Evolutionary conservation across 2,329 filamentous ascomycete genomes (phyloP), one percentile per base, ranked within the genome.

Genomic region (Colletotrichum tropicicola): DNA sequence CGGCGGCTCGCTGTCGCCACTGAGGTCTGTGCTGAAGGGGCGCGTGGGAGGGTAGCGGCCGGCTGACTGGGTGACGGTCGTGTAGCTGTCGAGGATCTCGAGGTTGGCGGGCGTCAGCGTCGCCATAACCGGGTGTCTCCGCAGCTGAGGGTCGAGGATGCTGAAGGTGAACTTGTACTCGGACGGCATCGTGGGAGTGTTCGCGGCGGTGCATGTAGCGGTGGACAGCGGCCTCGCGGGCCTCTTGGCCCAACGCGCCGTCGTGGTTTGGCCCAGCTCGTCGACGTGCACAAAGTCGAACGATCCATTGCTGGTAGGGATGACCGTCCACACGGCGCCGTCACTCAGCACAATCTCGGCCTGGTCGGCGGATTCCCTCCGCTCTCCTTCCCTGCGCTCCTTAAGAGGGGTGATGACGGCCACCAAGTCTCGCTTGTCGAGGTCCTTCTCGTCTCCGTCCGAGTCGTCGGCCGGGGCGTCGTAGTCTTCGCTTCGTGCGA

Each of bases 51-150:
- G 83, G 64, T 82, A 81, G 37, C 78, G 80, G n/a, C 79, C 77
- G 30, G 80, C 78, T 0, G 85, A 83, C 6, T 81, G 74, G 1
- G 85, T 84, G 27, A 89, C 79, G 0, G 85, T 84, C 5, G 82
- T 86, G 73, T 93, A 94, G 3, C 82, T 83, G 68, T 94, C 89
- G 65, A 89, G 86, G 49, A 95, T 86, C 52, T 92, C 89, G 28
- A 95, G 85, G 12, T 84, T 86, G 5, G 83, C 82, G 12, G 84
- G 83, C 4, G 86, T 89, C 45, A 95, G 81, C 2, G 85, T 87
- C 1, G 91, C 92, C 78, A 94, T 85, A 71, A 94, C 87, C 5
- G 92, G 92, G 72, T 95, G 92, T 12, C 90, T 87, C 32, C 91
- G 83, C 8, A 86, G 87, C 48, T 85, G 85, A 0, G 91, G 87